Conservation (phyloP, 1,139 yeast genomes). For the Magnusiomyces tetraspermus region DNA sequence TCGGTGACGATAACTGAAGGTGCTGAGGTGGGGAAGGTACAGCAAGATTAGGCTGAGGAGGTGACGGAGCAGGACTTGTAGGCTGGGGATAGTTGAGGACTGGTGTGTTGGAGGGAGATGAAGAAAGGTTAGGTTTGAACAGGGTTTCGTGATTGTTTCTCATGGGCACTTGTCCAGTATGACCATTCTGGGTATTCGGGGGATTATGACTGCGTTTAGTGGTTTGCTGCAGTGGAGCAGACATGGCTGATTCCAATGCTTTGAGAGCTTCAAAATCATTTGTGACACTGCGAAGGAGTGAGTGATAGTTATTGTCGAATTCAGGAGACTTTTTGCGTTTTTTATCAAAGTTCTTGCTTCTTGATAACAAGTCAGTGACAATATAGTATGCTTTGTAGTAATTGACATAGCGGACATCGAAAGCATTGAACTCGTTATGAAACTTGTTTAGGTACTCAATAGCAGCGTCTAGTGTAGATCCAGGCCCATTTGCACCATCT, state of each 20-base stretch:
- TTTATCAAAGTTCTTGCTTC: not conserved
- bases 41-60: not conserved
- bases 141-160: too few relatives aligned
- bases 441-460: not conserved
- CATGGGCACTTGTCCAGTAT: too few relatives aligned
- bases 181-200: too few relatives aligned
- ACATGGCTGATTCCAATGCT: not conserved
- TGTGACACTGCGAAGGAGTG: not conserved
- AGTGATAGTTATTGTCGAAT: not conserved
- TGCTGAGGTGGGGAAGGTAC: conserved; percentile 1
- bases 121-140: too few relatives aligned
- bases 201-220: too few relatives aligned
- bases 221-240: too few relatives aligned
- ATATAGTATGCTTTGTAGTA: not conserved
- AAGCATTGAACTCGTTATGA: not conserved
- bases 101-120: too few relatives aligned
- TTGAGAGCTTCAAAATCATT: not conserved
- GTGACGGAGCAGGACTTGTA: not conserved
- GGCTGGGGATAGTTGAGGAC: too few relatives aligned
- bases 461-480: not conserved
- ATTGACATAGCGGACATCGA: not conserved
- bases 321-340: not conserved
- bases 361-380: not conserved
- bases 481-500: not conserved
- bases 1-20: too few relatives aligned